Percentiles rank a stretch among this genome's conserved stretches.
These are phyloP conservation scores for Globisporangium paroecandrum DNA, from an alignment of 352 stramenopile genomes.

Conservation along the genomic window DNA sequence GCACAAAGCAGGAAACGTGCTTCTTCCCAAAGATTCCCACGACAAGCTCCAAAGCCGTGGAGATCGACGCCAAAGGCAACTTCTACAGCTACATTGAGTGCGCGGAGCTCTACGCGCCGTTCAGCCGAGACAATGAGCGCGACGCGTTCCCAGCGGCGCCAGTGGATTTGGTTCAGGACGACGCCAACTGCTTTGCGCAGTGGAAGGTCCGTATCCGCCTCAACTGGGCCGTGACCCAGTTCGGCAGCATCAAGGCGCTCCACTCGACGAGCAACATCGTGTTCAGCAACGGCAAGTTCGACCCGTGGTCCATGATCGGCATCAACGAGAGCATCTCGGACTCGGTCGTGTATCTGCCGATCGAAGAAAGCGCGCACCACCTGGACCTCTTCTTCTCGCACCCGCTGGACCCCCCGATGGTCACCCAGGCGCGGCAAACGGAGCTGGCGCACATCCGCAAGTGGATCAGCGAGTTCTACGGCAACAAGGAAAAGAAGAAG, in stretches of 20 bases:
- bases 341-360: slow-evolving; percentile 47
- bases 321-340: slow-evolving; percentile 37
- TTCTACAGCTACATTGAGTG: slow-evolving; percentile 53
- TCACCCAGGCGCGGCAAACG: slow-evolving; percentile 33
- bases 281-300: slow-evolving; percentile 63
- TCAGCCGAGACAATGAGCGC: slow-evolving; percentile 33
- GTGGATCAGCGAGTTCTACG: slow-evolving; percentile 49
- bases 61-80: slow-evolving; percentile 24
- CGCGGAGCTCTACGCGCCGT: slow-evolving; percentile 46
- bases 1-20: slow-evolving; percentile 29
- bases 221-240: slow-evolving; percentile 41
- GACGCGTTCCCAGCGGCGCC: slow-evolving; percentile 31
- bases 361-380: slow-evolving; percentile 63
- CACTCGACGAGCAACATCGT: slow-evolving; percentile 54
- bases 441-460: slow-evolving; percentile 52
- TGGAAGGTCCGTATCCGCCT: slow-evolving; percentile 48
- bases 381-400: slow-evolving; percentile 83
- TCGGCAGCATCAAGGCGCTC: slow-evolving; percentile 48
- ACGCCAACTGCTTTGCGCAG: slow-evolving; percentile 28
- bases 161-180: slow-evolving; percentile 28
- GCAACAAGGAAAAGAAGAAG: not conserved
- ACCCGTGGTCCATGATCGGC: slow-evolving; percentile 54
- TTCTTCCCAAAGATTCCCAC: slow-evolving; percentile 20
- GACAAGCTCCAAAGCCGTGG: slow-evolving; percentile 22
- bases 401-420: slow-evolving; percentile 43